Base-by-base conservation (phyloP, 75 land plant genomes). In the Gnetum montanum region DNA sequence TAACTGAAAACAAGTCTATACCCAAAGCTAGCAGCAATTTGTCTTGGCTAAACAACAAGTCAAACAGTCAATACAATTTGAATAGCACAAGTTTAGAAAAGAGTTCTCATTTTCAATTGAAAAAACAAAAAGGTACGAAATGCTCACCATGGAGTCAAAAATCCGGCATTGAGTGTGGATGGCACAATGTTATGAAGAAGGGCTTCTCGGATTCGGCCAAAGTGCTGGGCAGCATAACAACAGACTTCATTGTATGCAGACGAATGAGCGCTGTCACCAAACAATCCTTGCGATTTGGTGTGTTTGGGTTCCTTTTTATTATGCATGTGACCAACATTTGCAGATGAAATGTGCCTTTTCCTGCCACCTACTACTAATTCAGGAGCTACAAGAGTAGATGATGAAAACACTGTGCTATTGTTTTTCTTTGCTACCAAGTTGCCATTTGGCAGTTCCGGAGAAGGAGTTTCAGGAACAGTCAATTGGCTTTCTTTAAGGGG, bases 401-500 rank as follows among this genome's bases (percentile, higher is more conserved):
- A 80, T 41, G 85, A 86, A 49, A 60, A 67, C 25, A 51, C 18
- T 37, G 34, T 65, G 25, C 23, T 66, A 13, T 91, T 88, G 63
- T 80, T 86, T 60, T 76, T 80, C 47, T 63, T 78, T 34, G 54
- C 73, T 67, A 49, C 38, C 1, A 15, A 40, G 2, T 56, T 57
- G 57, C 69, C 73, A 70, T 66, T 62, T 46, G 85, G 80, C 43
- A 74, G 83, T 47, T 92, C 95, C 19, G 95, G 95, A 43, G 95
- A 88, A 40, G 95, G 98, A 24, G 98, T 93, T 68, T 93, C 98
- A 35, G 95, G 95, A 11, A 93, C 76, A 37, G 95, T 88, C 74
- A 88, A 58, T 62, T 88, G 97, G 62, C 84, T 60, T 49, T 93
- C 98, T 62, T 56, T 69, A 13, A 83, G 75, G n/a, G 74, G 68